Evolutionary conservation across 73 alveolate genomes (phyloP).

Genomic region (Stentor roeselii): DNA sequence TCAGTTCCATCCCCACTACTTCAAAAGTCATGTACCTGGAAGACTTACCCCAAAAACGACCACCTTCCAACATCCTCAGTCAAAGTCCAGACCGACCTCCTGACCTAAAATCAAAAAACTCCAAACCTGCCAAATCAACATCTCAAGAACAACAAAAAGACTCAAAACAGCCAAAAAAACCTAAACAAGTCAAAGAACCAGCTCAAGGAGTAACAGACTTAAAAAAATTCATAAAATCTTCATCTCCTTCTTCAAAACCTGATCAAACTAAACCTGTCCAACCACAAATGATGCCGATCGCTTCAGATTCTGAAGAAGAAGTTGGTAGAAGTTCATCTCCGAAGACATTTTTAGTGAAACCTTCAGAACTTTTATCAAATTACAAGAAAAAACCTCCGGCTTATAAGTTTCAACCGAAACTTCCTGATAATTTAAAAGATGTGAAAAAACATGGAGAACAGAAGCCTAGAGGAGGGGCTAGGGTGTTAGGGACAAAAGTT

Average conservation of each 20-base stretch:
- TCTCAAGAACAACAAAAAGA: too few species aligned
- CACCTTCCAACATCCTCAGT: background rate
- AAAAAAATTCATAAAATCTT: too few species aligned
- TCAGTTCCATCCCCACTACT: background rate
- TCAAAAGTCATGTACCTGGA: background rate
- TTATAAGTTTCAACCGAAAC: background rate
- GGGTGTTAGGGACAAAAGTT: slow-evolving; percentile 16
- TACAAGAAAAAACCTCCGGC: background rate
- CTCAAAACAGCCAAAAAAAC: too few species aligned
- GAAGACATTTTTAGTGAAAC: background rate
- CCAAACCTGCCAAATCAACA: too few species aligned
- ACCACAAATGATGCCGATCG: too few species aligned
- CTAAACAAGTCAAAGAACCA: too few species aligned
- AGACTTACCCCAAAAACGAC: background rate
- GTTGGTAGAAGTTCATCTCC: background rate
- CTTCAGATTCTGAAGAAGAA: background rate
- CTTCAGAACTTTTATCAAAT: background rate
- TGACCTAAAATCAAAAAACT: background rate
- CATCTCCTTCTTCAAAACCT: too few species aligned
- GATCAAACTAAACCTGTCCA: too few species aligned
- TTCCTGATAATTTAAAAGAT: slow-evolving; percentile 3
- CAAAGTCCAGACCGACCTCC: background rate
- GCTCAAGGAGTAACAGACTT: too few species aligned
- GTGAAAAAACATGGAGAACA: slow-evolving; percentile 5
- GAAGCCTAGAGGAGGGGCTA: background rate